Percentiles rank a stretch among this genome's conserved stretches.
Evolutionary conservation across 331 rosid genomes (phyloP).

Genomic region (Phaseolus coccineus): DNA sequence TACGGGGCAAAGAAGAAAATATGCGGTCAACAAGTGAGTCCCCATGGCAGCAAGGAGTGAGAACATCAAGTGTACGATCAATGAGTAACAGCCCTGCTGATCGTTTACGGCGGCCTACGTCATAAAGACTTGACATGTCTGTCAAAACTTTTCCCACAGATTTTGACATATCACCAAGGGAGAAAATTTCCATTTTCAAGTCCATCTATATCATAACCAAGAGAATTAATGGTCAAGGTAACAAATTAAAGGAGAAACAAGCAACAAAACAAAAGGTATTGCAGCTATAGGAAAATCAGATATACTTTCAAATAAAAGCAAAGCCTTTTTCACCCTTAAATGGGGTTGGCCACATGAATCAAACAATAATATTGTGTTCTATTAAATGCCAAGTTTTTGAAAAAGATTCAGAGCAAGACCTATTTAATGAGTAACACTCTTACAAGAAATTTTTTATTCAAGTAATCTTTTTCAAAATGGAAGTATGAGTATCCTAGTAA

Average conservation of each 20-base stretch:
- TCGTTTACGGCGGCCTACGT: conserved; percentile 86
- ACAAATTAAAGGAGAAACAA: conserved; percentile 43
- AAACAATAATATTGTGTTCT: neutral
- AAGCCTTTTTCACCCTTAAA: conserved; percentile 9
- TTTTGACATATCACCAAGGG: conserved; percentile 92
- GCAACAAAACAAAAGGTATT: conserved; percentile 27
- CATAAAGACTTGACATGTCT: conserved; percentile 96
- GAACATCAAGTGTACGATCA: conserved; percentile 95
- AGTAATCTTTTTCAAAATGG: conserved; percentile 11
- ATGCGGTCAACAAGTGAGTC: conserved; percentile 89
- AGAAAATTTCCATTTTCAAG: conserved; percentile 94
- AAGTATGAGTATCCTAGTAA: neutral
- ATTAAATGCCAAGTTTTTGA: conserved; percentile 11
- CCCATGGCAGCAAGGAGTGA: conserved; percentile 94
- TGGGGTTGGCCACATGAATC: conserved; percentile 16
- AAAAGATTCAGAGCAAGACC: conserved; percentile 24
- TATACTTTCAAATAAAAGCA: conserved; percentile 15
- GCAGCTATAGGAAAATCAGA: conserved; percentile 15
- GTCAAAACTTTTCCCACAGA: conserved; percentile 82
- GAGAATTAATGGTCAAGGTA: conserved; percentile 41
- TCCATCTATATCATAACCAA: conserved; percentile 81
- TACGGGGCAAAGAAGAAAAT: conserved; percentile 78
- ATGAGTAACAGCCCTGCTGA: conserved; percentile 85
- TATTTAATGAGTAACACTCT: conserved; percentile 9
- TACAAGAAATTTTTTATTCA: neutral